Evolutionary conservation across 2,329 filamentous ascomycete genomes (phyloP).

Genomic region (Teratosphaeria gauchensis): DNA sequence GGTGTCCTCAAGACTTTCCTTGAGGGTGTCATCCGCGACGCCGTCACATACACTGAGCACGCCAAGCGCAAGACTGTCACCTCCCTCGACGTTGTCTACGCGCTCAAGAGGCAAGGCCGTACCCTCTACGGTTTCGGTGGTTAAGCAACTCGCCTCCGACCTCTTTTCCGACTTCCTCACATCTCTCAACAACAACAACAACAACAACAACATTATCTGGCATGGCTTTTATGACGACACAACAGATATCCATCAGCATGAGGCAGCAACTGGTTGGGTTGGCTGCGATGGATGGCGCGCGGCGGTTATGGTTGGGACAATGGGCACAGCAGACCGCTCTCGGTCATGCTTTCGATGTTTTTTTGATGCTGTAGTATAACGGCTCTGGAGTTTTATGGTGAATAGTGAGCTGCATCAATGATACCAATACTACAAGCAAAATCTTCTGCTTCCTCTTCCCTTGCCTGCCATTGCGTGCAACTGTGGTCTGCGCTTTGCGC

Average conservation of each 20-base stretch:
- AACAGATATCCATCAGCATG: slow-evolving; percentile 27
- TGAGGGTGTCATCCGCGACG: slow-evolving; percentile 69
- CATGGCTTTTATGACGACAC: slow-evolving; percentile 24
- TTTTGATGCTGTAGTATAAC: slow-evolving; percentile 24
- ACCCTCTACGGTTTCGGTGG: slow-evolving; percentile 62
- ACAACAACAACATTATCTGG: slow-evolving; percentile 13
- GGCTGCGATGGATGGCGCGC: slow-evolving; percentile 24
- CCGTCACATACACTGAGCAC: slow-evolving; percentile 75
- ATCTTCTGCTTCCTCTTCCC: slow-evolving; percentile 1
- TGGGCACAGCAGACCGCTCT: slow-evolving; percentile 13
- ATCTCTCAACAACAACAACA: slow-evolving; percentile 5
- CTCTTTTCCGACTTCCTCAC: slow-evolving; percentile 10
- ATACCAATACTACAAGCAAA: slow-evolving; percentile 17
- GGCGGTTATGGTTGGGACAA: slow-evolving; percentile 15
- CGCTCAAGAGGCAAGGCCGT: slow-evolving; percentile 54
- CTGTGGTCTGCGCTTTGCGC: background rate
- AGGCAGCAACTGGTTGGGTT: slow-evolving; percentile 20
- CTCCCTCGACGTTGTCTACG: slow-evolving; percentile 54
- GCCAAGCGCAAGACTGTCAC: slow-evolving; percentile 67
- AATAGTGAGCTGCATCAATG: slow-evolving; percentile 19
- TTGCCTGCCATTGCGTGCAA: no score
- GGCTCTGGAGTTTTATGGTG: slow-evolving; percentile 20
- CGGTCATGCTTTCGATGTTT: slow-evolving; percentile 14
- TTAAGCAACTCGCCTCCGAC: slow-evolving; percentile 31
- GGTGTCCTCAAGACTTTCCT: slow-evolving; percentile 78